Evolutionary conservation across 2,329 filamentous ascomycete genomes (phyloP), one percentile per base, ranked within the genome.

Genomic region (Fusarium sterilihyphosum): DNA sequence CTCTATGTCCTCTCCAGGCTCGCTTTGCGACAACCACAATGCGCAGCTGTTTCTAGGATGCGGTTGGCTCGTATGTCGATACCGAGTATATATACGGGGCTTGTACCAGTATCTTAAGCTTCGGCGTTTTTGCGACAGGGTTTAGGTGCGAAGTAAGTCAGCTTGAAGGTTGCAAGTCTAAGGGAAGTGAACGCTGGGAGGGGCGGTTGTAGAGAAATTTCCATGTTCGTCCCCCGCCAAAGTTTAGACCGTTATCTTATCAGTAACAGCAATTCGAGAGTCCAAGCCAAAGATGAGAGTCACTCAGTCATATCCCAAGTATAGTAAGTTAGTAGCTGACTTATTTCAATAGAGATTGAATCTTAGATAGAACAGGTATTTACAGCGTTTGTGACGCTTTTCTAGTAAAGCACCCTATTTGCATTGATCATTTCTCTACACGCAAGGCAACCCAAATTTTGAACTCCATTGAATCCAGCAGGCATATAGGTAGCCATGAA

Each of bases 231-330:
- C 66, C 73, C 73, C 73, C 73, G 73, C 73, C 73, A 75, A 74
- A 76, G 31, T 73, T 63, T 67, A 35, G 59, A 70, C 26, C 40
- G 65, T 75, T 75, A 75, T 75, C 73, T 75, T 76, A 75, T 75
- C 73, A 67, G 43, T 9, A 20, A 49, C 60, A 67, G 26, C 6
- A 26, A 46, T 38, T 62, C 46, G 29, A 54, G 46, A 46, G 41
- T 54, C 50, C 37, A 13, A 12, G 18, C 38, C 20, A 43, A 40
- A 49, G 24, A 46, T 57, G 47, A 50, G 33, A 54, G 26, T n/a
- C 33, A 24, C 6, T 38, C 17, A 52, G 31, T 24, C 17, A 17
- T 29, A 4, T 37, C 24, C 18, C 33, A 37, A 38, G 17, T 13
- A 9, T 29, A 17, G 29, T 10, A 18, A 17, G 6, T 8, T 35